Evolutionary conservation across 2,329 filamentous ascomycete species (phyloP), one percentile per base, ranked within the genome.

Genomic region (Stagonosporopsis vannaccii): DNA sequence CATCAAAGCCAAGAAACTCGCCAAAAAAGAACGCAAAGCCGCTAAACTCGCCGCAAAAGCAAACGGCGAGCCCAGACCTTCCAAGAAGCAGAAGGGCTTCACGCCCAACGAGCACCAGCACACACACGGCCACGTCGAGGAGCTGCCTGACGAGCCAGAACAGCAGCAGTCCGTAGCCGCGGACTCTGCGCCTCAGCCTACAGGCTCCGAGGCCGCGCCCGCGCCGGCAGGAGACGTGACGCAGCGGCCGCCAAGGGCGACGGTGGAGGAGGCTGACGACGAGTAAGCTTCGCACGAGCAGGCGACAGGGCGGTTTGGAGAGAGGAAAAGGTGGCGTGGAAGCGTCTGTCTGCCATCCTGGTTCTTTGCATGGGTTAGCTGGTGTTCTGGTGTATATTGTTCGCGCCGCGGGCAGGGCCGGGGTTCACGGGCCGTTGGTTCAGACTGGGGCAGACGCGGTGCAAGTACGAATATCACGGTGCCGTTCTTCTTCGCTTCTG

Each of bases 1-100:
- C 48, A 72, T 76, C 60, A 78, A 78, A 58, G 72, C 75, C 48
- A 79, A 79, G 66, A 81, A 80, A 67, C 53, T 67, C n/a, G 72
- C 73, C 35, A 79, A 78, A 64, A 74, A 73, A 54, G 66, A 72
- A 44, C 73, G 72, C 56, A 76, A 75, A 45, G 70, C 68, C 5
- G 66, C 73, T 32, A 73, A 75, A 59, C 44, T 63, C 62, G 58
- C 58, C 9, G 68, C 70, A 28, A 71, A 71, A 56, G 69, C 69
- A 13, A 51, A 56, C 30, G 53, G 47, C 50, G 74, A 74, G 52
- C 69, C 69, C 39, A 71, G 68, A 15, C 43, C 60, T 20, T 12
- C 42, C 52, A 75, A 72, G 56, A 63, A 67, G 28, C 75, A 75
- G 58, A 73, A 73, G 47, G 69, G 75, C n/a, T 66, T 41, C 69